These are phyloP conservation scores for Penicillium verhagenii DNA, from an alignment of 495 filamentous ascomycete genomes.

Conservation along the genomic window DNA sequence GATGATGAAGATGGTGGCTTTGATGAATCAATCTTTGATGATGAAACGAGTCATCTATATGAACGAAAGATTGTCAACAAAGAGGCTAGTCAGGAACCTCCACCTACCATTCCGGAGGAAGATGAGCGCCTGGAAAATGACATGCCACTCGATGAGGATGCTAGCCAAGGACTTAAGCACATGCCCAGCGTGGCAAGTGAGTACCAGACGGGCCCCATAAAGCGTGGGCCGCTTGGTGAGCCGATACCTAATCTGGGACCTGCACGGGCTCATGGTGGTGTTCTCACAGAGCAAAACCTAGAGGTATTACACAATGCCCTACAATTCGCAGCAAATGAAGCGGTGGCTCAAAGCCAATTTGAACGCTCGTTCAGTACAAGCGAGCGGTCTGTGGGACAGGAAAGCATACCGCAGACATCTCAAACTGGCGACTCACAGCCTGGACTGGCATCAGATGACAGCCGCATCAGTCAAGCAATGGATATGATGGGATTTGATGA, in stretches of 20 bases:
- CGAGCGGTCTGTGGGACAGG: slow-evolving; percentile 36
- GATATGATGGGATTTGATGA: slow-evolving; percentile 40
- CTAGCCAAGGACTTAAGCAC: slow-evolving; percentile 31
- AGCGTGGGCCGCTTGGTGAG: slow-evolving; percentile 29
- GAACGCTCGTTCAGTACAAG: slow-evolving; percentile 50
- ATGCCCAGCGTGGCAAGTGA: slow-evolving; percentile 45
- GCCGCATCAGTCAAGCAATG: slow-evolving; percentile 42
- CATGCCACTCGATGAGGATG: slow-evolving; percentile 15
- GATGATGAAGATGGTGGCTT: slow-evolving; percentile 57
- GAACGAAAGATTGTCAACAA: slow-evolving; percentile 31
- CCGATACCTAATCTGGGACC: slow-evolving; percentile 30
- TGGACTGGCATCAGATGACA: slow-evolving; percentile 46
- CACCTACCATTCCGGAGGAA: slow-evolving; percentile 7
- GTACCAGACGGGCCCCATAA: slow-evolving; percentile 24
- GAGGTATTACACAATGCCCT: slow-evolving; percentile 79
- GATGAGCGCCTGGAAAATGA: slow-evolving; percentile 12
- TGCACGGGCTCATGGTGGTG: slow-evolving; percentile 36
- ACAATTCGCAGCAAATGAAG: slow-evolving; percentile 71
- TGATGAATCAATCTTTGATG: slow-evolving; percentile 79
- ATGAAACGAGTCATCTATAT: slow-evolving; percentile 54
- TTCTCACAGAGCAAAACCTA: slow-evolving; percentile 58
- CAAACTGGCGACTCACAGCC: slow-evolving; percentile 49
- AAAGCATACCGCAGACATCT: slow-evolving; percentile 30
- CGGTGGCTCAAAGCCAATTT: slow-evolving; percentile 69
- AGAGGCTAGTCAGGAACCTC: slow-evolving; percentile 10